Evolutionary conservation across 495 filamentous ascomycete genomes (phyloP).

Genomic region (Talaromyces liani): DNA sequence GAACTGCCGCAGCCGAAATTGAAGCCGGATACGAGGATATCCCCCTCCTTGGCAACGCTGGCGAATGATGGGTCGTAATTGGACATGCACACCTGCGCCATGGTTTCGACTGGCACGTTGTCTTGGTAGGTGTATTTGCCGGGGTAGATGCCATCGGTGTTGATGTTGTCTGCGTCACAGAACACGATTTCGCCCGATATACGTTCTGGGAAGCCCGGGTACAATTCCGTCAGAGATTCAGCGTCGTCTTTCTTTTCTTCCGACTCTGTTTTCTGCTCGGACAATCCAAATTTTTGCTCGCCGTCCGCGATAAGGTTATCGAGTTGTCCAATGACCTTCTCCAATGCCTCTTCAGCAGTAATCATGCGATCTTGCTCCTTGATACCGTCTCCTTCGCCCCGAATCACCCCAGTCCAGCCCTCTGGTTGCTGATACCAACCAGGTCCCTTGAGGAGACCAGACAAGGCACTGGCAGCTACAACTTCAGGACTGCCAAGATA

Average conservation of each 20-base stretch:
- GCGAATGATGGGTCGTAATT: constrained; percentile 80
- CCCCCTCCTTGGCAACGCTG: constrained; percentile 49
- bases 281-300: constrained; percentile 28
- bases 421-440: constrained; percentile 71
- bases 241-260: constrained; percentile 16
- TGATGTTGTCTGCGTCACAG: constrained; percentile 41
- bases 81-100: constrained; percentile 85
- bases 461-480: constrained; percentile 80
- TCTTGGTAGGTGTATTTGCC: constrained; percentile 90
- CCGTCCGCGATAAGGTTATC: constrained; percentile 53
- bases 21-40: constrained; percentile 80
- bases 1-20: constrained; percentile 82
- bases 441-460: constrained; percentile 70
- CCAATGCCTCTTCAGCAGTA: constrained; percentile 58
- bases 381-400: constrained; percentile 64
- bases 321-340: constrained; percentile 57
- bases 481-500: constrained; percentile 90
- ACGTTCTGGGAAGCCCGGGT: constrained; percentile 45
- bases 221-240: constrained; percentile 33
- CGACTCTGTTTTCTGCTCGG: constrained; percentile 4
- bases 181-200: constrained; percentile 48
- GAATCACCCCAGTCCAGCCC: constrained; percentile 55
- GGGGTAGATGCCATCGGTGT: constrained; percentile 70
- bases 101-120: constrained; percentile 61
- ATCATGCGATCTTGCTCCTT: constrained; percentile 51